Evolutionary conservation across 148 eudicot genomes (phyloP), one percentile per base, ranked within the genome.

Genomic region (Rhododendron griersonianum): DNA sequence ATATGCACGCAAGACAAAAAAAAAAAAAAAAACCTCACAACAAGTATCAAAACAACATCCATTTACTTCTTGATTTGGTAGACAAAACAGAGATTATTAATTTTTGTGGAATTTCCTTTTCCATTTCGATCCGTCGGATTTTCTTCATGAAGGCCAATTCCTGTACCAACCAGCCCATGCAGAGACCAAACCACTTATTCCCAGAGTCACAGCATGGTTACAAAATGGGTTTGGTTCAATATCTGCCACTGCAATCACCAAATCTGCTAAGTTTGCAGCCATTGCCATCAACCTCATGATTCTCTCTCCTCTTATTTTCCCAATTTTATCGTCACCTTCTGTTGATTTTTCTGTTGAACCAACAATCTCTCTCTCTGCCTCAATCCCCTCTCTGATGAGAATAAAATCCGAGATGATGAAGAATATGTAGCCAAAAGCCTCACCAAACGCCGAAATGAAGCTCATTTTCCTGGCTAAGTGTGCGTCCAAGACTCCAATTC

Each of bases 101-200:
- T 14, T 1, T 79, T 48, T 79, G 11, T 10, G 10, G 9, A 79
- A 48, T 11, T 79, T 79, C 16, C 35, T 18, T 23, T 44, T 74
- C 21, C 45, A 74, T 39, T 4, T 18, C 0, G 45, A 41, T 41
- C 35, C 1, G 3, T 74, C 1, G 28, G 44, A 8, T 18, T 18
- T 82, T 47, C 45, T 79, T 87, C 85, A 95, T 19, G 93, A 90
- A 5, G 99, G 99, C 99, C 99, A 97, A 84, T 95, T 97, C 78
- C 99, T 95, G 81, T 97, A 97, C 99, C 99, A 97, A 74, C 99
- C 99, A 84, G 98, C 98, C 99, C 99, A 97, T 65, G 99, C 98
- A 91, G 98, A 95, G 50, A 97, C 99, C 87, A 97, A 86, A 1
- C 99, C 99, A 81, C 98, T 94, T 81, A 97, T 93, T 81, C 96